Conservation (phyloP, 768 basidiomycete species). For the Tylopilus plumbeoviolaceoides region DNA sequence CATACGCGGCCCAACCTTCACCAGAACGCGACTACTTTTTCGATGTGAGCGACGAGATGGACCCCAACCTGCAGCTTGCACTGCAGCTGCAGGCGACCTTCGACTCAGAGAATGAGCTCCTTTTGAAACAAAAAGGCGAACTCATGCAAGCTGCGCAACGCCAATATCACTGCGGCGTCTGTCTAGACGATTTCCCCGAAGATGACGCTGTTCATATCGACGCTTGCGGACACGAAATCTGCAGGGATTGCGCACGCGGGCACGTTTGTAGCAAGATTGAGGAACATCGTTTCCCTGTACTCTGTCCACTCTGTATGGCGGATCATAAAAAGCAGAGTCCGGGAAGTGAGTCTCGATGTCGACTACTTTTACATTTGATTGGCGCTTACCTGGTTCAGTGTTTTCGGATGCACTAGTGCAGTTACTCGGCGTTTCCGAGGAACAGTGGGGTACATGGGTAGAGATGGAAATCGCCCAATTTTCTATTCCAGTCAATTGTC, state of each 20-base stretch:
- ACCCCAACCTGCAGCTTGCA: conserved; percentile 23
- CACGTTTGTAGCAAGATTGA: conserved; percentile 46
- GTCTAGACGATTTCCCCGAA: conserved; percentile 46
- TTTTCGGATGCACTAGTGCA: conserved; percentile 36
- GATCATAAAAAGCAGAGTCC: conserved; percentile 28
- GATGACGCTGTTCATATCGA: conserved; percentile 41
- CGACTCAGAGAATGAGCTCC: conserved; percentile 37
- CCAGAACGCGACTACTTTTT: neutral
- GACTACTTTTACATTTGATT: neutral
- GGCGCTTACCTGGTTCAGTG: conserved; percentile 24
- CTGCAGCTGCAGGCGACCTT: conserved; percentile 35
- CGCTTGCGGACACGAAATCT: conserved; percentile 49
- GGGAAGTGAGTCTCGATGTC: conserved; percentile 23
- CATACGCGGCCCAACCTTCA: neutral
- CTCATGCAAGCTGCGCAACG: conserved; percentile 31
- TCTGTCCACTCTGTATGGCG: conserved; percentile 54
- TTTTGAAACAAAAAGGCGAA: conserved; percentile 31
- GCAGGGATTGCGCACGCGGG: conserved; percentile 45
- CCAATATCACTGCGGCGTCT: conserved; percentile 51
- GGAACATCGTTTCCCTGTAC: conserved; percentile 54
- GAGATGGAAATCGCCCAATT: conserved; percentile 45
- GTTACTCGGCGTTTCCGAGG: conserved; percentile 41
- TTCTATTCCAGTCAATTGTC: conserved; percentile 44
- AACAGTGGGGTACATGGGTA: conserved; percentile 39
- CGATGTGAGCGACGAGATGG: neutral